A percentile compares a stretch with the other conserved stretches of the same genome.
phyloP scores from a whole-genome alignment of 2,329 filamentous ascomycete species.

The Penicillium sp. region DNA sequence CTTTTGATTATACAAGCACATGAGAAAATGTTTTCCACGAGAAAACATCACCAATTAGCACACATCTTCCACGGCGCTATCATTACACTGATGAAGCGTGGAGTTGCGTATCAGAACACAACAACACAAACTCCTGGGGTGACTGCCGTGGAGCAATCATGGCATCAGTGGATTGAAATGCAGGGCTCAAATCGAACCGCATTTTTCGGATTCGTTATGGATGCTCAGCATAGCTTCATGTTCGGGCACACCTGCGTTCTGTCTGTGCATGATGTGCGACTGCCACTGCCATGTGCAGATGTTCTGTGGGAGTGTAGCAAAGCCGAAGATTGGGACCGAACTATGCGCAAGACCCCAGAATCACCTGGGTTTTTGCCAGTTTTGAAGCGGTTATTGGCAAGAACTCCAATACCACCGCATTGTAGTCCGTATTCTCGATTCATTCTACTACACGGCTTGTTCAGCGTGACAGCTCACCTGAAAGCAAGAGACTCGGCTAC shows the following conservation, averaged over 20 bases:
- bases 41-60: constrained; percentile 25
- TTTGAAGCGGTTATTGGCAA: constrained; percentile 19
- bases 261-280: constrained; percentile 24
- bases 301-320: constrained; percentile 22
- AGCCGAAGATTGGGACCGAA: constrained; percentile 20
- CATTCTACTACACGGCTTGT: constrained; percentile 24
- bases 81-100: constrained; percentile 26
- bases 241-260: constrained; percentile 26
- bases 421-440: constrained; percentile 23
- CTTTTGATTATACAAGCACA: constrained; percentile 24
- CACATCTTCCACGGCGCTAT: constrained; percentile 28
- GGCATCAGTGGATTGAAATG: constrained; percentile 24
- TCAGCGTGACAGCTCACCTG: constrained; percentile 24
- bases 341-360: constrained; percentile 18
- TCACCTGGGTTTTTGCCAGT: constrained; percentile 22
- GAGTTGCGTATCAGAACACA: constrained; percentile 18
- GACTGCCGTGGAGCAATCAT: constrained; percentile 17
- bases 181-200: constrained; percentile 24
- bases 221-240: constrained; percentile 27
- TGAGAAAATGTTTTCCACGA: constrained; percentile 25
- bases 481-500: constrained; percentile 22
- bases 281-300: constrained; percentile 25
- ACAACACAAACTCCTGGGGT: neutral
- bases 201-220: constrained; percentile 28
- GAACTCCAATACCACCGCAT: constrained; percentile 20